A percentile compares a stretch with the other conserved stretches of the same genome.
These are phyloP conservation scores for Ustilago bromivora DNA, from an alignment of 1,284 basidiomycete species.

Conservation along the genomic window DNA sequence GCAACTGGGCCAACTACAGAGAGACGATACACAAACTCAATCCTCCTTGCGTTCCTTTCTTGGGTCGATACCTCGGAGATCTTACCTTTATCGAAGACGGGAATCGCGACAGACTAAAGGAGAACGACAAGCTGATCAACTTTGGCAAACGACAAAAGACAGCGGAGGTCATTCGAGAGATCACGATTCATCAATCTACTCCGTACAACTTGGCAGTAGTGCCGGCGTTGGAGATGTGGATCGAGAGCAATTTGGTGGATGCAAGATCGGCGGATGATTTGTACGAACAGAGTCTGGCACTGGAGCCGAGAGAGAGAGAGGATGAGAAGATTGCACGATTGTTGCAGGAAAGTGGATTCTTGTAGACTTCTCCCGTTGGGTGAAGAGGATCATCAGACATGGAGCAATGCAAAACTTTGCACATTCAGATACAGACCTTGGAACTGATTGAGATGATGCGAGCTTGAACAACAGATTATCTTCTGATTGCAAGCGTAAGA, in stretches of 20 bases:
- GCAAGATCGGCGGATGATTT: slow-evolving; percentile 64
- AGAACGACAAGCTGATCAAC: slow-evolving; percentile 80
- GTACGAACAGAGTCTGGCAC: slow-evolving; percentile 84
- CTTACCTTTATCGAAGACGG: slow-evolving; percentile 98
- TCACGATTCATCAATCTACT: slow-evolving; percentile 92
- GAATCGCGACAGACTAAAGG: slow-evolving; percentile 83
- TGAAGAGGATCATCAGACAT: not conserved
- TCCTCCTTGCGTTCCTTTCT: slow-evolving; percentile 96
- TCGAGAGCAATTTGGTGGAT: slow-evolving; percentile 79
- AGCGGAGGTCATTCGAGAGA: slow-evolving; percentile 94
- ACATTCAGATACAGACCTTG: not conserved
- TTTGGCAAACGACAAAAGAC: slow-evolving; percentile 94
- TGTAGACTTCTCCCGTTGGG: slow-evolving; percentile 70
- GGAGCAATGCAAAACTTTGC: not conserved
- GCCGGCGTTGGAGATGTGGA: slow-evolving; percentile 78
- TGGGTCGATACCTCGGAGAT: slow-evolving; percentile 95
- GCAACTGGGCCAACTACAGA: slow-evolving; percentile 94
- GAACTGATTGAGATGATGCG: no score
- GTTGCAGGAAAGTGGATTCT: slow-evolving; percentile 87
- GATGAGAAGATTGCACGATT: slow-evolving; percentile 84
- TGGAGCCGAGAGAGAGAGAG: slow-evolving; percentile 92
- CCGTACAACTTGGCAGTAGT: slow-evolving; percentile 82
- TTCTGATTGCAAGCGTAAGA: no score
- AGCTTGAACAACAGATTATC: no score
- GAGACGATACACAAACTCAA: slow-evolving; percentile 84